These are phyloP conservation scores for Alternaria gaisen DNA, from an alignment of 2,329 filamentous ascomycete species.

Conservation along the genomic window DNA sequence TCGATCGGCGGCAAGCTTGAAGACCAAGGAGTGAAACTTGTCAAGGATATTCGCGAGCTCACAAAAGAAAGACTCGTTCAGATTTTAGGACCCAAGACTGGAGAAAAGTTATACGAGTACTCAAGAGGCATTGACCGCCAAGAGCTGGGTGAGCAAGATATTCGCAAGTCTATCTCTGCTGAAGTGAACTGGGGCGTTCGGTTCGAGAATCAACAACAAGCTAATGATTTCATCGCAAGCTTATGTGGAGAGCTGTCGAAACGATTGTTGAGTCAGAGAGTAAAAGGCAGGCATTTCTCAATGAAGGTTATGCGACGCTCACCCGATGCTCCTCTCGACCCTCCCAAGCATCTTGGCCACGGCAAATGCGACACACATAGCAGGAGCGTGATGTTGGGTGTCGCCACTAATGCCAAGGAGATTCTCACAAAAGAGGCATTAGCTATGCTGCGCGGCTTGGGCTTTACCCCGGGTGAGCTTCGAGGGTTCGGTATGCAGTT, in stretches of 20 bases:
- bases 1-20: constrained; percentile 89
- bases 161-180: constrained; percentile 93
- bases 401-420: constrained; percentile 80
- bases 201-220: constrained; percentile 90
- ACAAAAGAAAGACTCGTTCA: constrained; percentile 79
- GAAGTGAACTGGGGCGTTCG: constrained; percentile 99
- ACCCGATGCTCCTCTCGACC: constrained; percentile 86
- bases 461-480: constrained; percentile 89
- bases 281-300: constrained; percentile 87
- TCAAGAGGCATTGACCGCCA: constrained; percentile 84
- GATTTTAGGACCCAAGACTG: constrained; percentile 87
- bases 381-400: constrained; percentile 82
- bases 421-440: constrained; percentile 82
- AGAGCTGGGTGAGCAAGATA: constrained; percentile 84
- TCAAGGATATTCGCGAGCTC: constrained; percentile 81
- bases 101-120: constrained; percentile 89
- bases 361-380: constrained; percentile 95
- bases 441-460: constrained; percentile 81
- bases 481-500: constrained; percentile 91
- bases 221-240: constrained; percentile 88
- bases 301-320: constrained; percentile 95
- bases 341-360: constrained; percentile 91
- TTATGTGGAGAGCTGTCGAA: constrained; percentile 85
- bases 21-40: constrained; percentile 81
- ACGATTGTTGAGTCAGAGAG: constrained; percentile 80